Evolutionary conservation across 148 eudicot species (phyloP).

Genomic region (Arbutus unedo): DNA sequence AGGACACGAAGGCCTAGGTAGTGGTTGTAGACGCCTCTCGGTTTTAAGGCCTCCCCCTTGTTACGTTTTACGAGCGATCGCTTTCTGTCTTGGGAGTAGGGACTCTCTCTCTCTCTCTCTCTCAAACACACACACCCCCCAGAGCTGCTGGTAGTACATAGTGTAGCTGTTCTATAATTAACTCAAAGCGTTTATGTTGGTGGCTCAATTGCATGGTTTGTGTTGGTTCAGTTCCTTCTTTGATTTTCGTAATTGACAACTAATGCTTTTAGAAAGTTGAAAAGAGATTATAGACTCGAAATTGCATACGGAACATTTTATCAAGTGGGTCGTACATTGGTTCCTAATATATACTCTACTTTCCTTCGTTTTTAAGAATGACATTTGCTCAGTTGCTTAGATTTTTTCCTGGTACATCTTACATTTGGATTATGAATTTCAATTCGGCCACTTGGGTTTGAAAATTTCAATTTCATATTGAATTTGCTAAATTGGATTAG

Average conservation of each 20-base stretch:
- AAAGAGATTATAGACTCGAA: not conserved
- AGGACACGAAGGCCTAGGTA: slow-evolving; percentile 6
- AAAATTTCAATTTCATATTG: not conserved
- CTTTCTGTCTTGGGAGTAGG: slow-evolving; percentile 1
- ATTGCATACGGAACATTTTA: not conserved
- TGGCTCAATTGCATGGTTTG: not conserved
- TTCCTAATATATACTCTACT: not conserved
- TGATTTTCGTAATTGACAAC: not conserved
- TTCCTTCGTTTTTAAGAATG: not conserved
- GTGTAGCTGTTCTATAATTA: not conserved
- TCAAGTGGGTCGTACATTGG: not conserved
- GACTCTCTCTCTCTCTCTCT: not conserved
- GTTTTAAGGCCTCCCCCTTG: not conserved
- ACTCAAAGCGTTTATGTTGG: not conserved
- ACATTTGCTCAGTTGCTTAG: not conserved
- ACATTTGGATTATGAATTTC: not conserved
- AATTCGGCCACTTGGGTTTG: not conserved
- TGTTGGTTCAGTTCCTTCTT: not conserved
- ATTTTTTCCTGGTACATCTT: not conserved
- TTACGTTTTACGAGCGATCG: not conserved
- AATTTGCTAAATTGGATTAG: too few relatives aligned
- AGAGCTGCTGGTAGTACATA: not conserved
- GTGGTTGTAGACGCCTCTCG: not conserved
- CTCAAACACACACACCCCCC: not conserved
- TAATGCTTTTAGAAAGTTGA: not conserved